Base-by-base conservation (phyloP, 2,329 filamentous ascomycete species). In the Penicillium sp. region DNA sequence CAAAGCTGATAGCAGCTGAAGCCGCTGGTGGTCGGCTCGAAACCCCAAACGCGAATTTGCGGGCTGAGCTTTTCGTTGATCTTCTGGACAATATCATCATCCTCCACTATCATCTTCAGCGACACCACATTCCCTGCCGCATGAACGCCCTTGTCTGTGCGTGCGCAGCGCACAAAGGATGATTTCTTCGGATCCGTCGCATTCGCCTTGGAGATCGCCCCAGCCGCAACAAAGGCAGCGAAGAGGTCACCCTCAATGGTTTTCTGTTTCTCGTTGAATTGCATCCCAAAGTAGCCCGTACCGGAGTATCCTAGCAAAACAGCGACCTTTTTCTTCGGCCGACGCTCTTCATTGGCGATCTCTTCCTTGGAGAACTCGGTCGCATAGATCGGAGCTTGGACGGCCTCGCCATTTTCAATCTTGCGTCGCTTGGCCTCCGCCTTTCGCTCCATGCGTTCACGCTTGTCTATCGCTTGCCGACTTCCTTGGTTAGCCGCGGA, bases 191-290 rank as follows among this genome's bases (percentile, higher is more conserved):
- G 93, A 62, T 98, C 93, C 56, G 94, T 83, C 15, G 93, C 93
- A 62, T 98, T 98, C 47, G 88, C 88, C 67, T 97, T 97, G 33
- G 90, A 94, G 47, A 98, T 95, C 26, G 93, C 90, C 13, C 90
- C 87, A 3, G 93, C 90, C 3, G 82, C 81, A 47, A 98, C 85
- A 55, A 98, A 91, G 3, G 93, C 93, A 20, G 81, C 80, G 70
- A 98, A 98, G 3, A 98, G 74, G 56, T 98, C 93, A 29, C 91
- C 87, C 70, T 98, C 93, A 50, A 98, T 97, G 0, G 91, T 98
- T 71, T 89, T 90, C 61, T 95, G 83, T 50, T 81, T 70, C 13
- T 68, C 62, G 50, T 73, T 76, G 69, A 98, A 86, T 70, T 98
- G 93, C 83, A 98, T 94, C 58, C 93, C 93, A 70, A 88, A 90